Percentiles rank a stretch among this genome's conserved stretches.
Conservation (phyloP, 306 rosid genomes). For the Inga laurina region DNA sequence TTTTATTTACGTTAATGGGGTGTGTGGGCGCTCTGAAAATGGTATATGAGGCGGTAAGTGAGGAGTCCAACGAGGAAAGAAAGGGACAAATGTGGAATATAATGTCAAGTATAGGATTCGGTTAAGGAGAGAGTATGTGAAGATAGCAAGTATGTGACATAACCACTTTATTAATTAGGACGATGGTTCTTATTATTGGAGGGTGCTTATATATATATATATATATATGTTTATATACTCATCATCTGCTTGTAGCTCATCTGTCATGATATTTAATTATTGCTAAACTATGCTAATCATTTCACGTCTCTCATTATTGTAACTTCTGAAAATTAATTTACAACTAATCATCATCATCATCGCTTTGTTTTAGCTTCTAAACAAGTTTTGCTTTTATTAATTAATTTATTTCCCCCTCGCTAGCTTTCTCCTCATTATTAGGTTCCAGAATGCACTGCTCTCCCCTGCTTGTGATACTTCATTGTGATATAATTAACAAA, state of each 20-base stretch:
- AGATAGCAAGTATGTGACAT: constrained; percentile 47
- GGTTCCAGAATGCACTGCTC: background rate
- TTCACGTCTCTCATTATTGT: constrained; percentile 1
- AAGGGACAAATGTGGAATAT: constrained; percentile 44
- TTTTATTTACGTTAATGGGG: background rate
- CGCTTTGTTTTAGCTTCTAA: constrained; percentile 4
- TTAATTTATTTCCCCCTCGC: background rate
- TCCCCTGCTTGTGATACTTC: background rate
- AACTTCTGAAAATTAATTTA: constrained; percentile 20
- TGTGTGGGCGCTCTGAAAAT: background rate
- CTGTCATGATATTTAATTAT: constrained; percentile 38
- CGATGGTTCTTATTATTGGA: background rate
- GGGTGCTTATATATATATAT: background rate
- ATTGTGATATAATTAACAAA: background rate
- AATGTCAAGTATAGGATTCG: constrained; percentile 45
- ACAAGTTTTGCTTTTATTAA: background rate
- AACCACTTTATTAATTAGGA: constrained; percentile 40
- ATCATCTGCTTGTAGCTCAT: constrained; percentile 31
- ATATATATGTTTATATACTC: background rate
- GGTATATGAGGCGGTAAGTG: background rate
- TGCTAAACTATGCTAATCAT: constrained; percentile 31
- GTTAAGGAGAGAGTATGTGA: constrained; percentile 49
- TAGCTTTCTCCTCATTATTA: background rate
- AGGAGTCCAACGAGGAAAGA: constrained; percentile 44
- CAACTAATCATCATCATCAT: constrained; percentile 21